Percentiles rank a stretch among this genome's conserved stretches.
Evolutionary conservation across 1,139 yeast species (phyloP).

Genomic region (Yamadazyma friedrichii): DNA sequence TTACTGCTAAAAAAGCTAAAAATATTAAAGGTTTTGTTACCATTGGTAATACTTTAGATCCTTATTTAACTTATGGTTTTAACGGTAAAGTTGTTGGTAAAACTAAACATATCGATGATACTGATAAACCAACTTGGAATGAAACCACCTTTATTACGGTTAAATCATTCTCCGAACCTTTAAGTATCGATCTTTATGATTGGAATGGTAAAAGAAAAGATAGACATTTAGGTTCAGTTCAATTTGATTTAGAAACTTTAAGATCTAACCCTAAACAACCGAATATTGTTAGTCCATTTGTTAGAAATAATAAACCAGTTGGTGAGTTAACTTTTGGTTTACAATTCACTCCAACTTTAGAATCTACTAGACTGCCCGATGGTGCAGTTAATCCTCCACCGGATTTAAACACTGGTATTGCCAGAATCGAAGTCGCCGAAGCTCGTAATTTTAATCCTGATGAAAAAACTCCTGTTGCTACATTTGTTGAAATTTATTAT

Average conservation of each 20-base stretch:
- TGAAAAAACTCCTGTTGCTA: constrained; percentile 48
- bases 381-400: constrained; percentile 89
- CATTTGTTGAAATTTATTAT: constrained; percentile 69
- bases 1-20: constrained; percentile 65
- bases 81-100: constrained; percentile 57
- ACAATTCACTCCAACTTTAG: constrained; percentile 76
- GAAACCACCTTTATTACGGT: constrained; percentile 73
- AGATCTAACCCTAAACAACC: constrained; percentile 54
- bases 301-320: constrained; percentile 78
- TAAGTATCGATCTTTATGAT: constrained; percentile 68
- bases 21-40: constrained; percentile 67
- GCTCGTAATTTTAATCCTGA: constrained; percentile 44
- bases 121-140: constrained; percentile 77
- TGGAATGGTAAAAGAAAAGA: constrained; percentile 79
- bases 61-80: constrained; percentile 76
- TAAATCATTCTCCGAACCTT: constrained; percentile 75
- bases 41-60: constrained; percentile 81
- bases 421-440: constrained; percentile 53
- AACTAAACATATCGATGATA: constrained; percentile 64
- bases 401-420: constrained; percentile 90
- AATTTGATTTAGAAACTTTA: constrained; percentile 70
- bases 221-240: constrained; percentile 73
- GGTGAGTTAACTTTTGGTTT: constrained; percentile 73
- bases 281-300: constrained; percentile 53
- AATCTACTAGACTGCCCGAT: constrained; percentile 73